Conservation (phyloP, 2,329 filamentous ascomycete species). For the Talaromyces sp. region DNA sequence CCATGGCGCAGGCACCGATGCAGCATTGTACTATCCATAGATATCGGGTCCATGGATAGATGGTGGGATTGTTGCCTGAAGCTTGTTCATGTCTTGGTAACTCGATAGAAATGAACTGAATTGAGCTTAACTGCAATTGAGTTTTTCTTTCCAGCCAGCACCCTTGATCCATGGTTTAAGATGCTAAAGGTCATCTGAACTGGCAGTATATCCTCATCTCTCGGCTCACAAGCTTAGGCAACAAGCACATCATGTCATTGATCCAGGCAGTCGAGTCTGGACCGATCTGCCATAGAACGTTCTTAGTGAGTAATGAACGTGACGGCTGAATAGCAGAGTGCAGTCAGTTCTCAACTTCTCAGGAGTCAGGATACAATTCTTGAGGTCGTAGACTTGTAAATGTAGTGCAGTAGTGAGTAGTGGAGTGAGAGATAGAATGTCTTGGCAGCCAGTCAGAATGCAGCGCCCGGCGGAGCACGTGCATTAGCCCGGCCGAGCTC, state of each 20-base stretch:
- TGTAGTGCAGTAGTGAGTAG: too few relatives aligned
- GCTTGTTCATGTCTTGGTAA: background rate
- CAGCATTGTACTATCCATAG: background rate
- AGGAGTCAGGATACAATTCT: too few relatives aligned
- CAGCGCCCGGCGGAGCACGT: too few relatives aligned
- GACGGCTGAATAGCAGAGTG: too few relatives aligned
- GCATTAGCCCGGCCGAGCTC: too few relatives aligned
- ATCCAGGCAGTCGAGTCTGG: background rate
- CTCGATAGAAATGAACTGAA: background rate
- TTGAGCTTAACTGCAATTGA: background rate
- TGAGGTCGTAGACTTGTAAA: too few relatives aligned
- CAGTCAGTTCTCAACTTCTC: too few relatives aligned
- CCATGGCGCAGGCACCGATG: background rate
- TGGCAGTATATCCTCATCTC: background rate
- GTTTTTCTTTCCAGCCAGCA: background rate
- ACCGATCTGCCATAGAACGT: too few relatives aligned
- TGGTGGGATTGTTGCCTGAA: background rate
- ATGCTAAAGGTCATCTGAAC: background rate
- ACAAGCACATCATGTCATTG: background rate
- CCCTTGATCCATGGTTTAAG: background rate
- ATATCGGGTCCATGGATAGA: background rate
- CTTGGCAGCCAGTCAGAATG: background rate
- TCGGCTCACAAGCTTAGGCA: background rate
- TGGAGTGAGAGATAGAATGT: too few relatives aligned
- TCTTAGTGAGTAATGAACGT: too few relatives aligned